phyloP scores from a whole-genome alignment of 345 rosid species.

The Eucalyptus curtisii region DNA sequence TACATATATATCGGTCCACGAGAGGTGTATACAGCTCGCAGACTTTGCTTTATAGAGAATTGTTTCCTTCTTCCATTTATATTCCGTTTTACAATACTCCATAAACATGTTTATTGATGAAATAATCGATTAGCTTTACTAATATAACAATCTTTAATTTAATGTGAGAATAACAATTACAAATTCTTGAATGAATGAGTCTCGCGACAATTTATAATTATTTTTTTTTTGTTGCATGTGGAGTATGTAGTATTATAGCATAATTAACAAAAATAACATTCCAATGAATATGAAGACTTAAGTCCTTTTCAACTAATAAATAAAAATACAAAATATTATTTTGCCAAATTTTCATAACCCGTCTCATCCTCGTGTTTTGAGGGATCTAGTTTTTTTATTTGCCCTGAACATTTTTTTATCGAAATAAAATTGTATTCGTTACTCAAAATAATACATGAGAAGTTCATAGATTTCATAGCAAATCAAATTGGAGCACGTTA shows the following conservation, averaged over 20 bases:
- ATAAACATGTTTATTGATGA: not conserved
- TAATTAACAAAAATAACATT: not conserved
- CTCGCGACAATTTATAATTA: accelerated
- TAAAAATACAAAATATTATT: no score
- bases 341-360: not conserved
- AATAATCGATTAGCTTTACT: not conserved
- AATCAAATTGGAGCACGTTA: not conserved
- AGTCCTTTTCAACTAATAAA: not conserved
- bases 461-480: not conserved
- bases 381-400: not conserved
- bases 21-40: not conserved
- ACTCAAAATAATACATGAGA: not conserved
- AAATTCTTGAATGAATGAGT: no score
- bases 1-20: not conserved
- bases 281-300: not conserved
- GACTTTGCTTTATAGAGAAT: not conserved
- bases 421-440: no score
- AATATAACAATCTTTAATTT: no score
- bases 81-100: not conserved
- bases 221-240: no score
- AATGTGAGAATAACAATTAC: no score
- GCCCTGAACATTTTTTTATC: no score
- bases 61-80: not conserved
- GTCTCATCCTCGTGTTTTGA: not conserved
- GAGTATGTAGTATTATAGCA: no score